These are phyloP conservation scores for Monilinia fructicola DNA, from an alignment of 2,329 filamentous ascomycete genomes.

Conservation along the genomic window DNA sequence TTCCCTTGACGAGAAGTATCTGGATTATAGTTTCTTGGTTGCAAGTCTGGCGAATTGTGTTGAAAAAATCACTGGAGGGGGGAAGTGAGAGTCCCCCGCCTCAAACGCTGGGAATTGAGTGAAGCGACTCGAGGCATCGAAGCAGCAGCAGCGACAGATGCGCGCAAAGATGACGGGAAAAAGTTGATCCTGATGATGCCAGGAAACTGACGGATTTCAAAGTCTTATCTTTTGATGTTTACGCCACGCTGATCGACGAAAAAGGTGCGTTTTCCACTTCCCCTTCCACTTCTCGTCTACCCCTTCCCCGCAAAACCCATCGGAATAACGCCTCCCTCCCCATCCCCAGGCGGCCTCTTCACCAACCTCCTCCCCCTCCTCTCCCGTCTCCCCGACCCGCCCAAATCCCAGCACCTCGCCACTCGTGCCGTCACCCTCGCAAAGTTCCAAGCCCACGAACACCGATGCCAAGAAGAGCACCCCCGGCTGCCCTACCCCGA, in stretches of 20 bases:
- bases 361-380: constrained; percentile 24
- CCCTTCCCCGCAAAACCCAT: neutral
- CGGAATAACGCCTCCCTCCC: neutral
- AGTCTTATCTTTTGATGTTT: constrained; percentile 29
- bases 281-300: too few species aligned
- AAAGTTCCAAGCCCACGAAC: constrained; percentile 24
- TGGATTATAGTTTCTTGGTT: too few species aligned
- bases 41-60: too few species aligned
- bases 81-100: neutral
- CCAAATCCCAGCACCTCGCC: constrained; percentile 4
- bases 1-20: too few species aligned
- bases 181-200: constrained; percentile 22
- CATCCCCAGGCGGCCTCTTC: constrained; percentile 23
- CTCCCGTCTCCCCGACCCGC: constrained; percentile 17
- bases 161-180: constrained; percentile 9
- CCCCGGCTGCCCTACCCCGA: constrained; percentile 38
- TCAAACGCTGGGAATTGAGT: too few species aligned
- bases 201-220: constrained; percentile 28
- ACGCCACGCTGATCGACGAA: constrained; percentile 28
- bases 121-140: neutral
- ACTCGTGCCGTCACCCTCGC: constrained; percentile 18
- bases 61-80: neutral
- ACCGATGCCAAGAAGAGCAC: constrained; percentile 44
- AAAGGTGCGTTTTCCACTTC: constrained; percentile 8
- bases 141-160: neutral